phyloP scores from a whole-genome alignment of 2,329 filamentous ascomycete species.

The Fusarium phyllophilum region DNA sequence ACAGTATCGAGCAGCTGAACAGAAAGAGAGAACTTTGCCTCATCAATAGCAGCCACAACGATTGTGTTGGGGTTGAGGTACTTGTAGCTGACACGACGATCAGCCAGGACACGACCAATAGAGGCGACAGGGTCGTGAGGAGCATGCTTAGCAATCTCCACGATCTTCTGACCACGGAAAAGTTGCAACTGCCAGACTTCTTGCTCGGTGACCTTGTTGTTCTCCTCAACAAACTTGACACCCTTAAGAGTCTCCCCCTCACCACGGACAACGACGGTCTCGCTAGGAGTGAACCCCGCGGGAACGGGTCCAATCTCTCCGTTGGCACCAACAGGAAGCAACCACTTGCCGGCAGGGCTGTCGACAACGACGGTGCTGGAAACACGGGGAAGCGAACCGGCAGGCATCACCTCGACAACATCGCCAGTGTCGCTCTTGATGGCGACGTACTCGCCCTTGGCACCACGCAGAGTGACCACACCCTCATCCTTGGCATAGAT shows the following conservation, averaged over 20 bases:
- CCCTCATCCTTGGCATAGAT: slow-evolving; percentile 71
- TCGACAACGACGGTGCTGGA: slow-evolving; percentile 63
- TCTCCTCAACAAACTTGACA: slow-evolving; percentile 60
- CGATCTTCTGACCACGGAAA: slow-evolving; percentile 72
- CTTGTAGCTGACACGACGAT: slow-evolving; percentile 96
- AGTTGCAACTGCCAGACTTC: slow-evolving; percentile 80
- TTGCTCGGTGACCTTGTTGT: slow-evolving; percentile 55
- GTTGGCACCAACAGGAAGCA: slow-evolving; percentile 63
- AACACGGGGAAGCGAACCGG: slow-evolving; percentile 45
- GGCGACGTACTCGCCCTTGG: slow-evolving; percentile 70
- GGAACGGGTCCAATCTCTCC: slow-evolving; percentile 61
- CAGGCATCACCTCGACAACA: slow-evolving; percentile 56
- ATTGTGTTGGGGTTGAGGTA: slow-evolving; percentile 91
- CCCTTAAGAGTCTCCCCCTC: slow-evolving; percentile 63
- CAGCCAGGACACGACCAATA: slow-evolving; percentile 91
- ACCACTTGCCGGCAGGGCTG: slow-evolving; percentile 61
- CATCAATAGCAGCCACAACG: slow-evolving; percentile 75
- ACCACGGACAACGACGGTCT: slow-evolving; percentile 65
- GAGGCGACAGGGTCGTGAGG: slow-evolving; percentile 89
- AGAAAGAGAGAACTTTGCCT: slow-evolving; percentile 67
- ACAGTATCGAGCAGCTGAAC: slow-evolving; percentile 87
- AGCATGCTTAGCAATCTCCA: slow-evolving; percentile 74
- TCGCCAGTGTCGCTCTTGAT: slow-evolving; percentile 65
- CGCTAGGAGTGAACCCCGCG: slow-evolving; percentile 58
- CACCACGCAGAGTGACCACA: slow-evolving; percentile 66